These are phyloP conservation scores for Taphrina flavorubra DNA, from an alignment of 1,139 yeast genomes.

Conservation along the genomic window DNA sequence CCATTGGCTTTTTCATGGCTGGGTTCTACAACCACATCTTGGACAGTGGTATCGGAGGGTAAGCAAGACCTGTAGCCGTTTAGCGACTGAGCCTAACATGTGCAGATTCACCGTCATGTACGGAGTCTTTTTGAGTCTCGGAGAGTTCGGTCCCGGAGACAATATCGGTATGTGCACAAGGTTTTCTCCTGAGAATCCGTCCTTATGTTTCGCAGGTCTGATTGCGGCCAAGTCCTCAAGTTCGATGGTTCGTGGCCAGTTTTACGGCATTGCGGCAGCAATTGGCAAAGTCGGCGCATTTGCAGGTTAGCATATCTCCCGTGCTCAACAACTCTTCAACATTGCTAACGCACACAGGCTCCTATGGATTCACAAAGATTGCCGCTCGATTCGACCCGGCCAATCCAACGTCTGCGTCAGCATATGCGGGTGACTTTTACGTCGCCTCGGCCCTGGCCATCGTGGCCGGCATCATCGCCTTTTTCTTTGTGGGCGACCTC, in stretches of 20 bases:
- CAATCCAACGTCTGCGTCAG: constrained; percentile 52
- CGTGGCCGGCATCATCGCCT: constrained; percentile 69
- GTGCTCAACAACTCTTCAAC: neutral
- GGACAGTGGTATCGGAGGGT: constrained; percentile 66
- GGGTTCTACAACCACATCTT: constrained; percentile 63
- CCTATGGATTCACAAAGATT: constrained; percentile 81
- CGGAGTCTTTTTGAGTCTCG: constrained; percentile 83
- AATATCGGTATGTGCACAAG: constrained; percentile 60
- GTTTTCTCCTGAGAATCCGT: constrained; percentile 50
- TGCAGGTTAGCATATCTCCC: constrained; percentile 58
- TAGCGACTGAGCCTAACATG: neutral
- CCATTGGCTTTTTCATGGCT: constrained; percentile 87
- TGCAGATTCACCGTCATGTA: constrained; percentile 70
- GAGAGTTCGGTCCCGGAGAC: constrained; percentile 96
- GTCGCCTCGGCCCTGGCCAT: constrained; percentile 78
- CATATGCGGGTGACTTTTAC: constrained; percentile 79
- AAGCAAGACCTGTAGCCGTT: neutral
- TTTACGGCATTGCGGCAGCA: constrained; percentile 91
- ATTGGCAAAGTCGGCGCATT: constrained; percentile 90
- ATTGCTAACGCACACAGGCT: constrained; percentile 47
- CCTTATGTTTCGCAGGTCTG: constrained; percentile 49
- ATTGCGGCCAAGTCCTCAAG: constrained; percentile 86
- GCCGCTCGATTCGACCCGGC: constrained; percentile 56
- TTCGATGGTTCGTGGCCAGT: constrained; percentile 86
- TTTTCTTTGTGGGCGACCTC: constrained; percentile 77